Percentiles rank a stretch among this genome's conserved stretches.
Conservation (phyloP, 208 protist species). For the Trypanosoma avium region DNA sequence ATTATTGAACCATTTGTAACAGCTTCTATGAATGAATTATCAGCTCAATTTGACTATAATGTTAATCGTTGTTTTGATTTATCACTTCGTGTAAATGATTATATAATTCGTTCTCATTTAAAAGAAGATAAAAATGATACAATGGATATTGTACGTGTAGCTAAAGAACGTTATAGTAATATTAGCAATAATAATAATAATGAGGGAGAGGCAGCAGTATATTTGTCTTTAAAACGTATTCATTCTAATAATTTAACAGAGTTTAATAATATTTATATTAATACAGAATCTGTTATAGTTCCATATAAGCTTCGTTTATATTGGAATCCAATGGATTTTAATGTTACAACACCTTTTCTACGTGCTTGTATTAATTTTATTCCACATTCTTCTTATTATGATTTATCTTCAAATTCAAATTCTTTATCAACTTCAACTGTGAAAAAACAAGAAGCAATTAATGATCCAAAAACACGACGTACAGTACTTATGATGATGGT, state of each 20-base stretch:
- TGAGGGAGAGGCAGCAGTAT: conserved; percentile 2
- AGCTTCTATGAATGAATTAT: background rate
- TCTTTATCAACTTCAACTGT: background rate
- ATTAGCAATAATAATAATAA: no score
- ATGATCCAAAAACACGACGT: conserved; percentile 1
- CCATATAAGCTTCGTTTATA: conserved; percentile 25
- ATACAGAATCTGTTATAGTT: background rate
- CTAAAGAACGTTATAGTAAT: background rate
- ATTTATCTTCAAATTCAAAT: background rate
- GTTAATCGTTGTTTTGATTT: conserved; percentile 14
- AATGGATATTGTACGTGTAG: conserved; percentile 12
- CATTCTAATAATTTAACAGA: conserved; percentile 3
- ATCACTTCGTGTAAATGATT: background rate
- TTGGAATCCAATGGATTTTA: conserved; percentile 25
- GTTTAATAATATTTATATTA: background rate
- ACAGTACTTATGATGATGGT: conserved; percentile 27
- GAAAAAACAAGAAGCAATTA: background rate
- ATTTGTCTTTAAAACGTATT: background rate
- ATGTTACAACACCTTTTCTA: conserved; percentile 28
- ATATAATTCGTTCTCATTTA: conserved; percentile 4
- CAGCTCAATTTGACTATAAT: background rate
- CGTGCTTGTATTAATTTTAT: conserved; percentile 28
- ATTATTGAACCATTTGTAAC: conserved; percentile 7
- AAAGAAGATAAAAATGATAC: background rate
- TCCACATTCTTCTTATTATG: background rate